phyloP scores from a whole-genome alignment of 108 stramenopile species.

The Poteriospumella lacustris region DNA sequence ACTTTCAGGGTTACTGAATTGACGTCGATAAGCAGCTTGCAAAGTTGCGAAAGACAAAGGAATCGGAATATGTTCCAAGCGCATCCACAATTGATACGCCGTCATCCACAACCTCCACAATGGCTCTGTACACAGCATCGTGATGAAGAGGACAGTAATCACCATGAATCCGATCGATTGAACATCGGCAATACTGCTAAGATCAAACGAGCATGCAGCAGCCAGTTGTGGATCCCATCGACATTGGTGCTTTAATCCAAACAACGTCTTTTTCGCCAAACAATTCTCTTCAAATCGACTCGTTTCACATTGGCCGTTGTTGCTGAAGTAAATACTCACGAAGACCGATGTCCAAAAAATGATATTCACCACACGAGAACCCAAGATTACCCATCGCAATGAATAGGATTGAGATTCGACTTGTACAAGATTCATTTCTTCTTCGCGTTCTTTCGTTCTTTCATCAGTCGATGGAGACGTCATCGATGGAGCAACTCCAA shows the following conservation, averaged over 20 bases:
- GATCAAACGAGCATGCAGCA: not conserved
- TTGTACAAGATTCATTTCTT: no score
- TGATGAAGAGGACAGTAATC: no score
- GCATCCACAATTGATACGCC: no score
- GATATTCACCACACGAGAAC: not conserved
- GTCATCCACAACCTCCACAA: no score
- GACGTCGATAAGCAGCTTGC: no score
- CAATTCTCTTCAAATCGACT: not conserved
- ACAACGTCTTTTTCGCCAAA: not conserved
- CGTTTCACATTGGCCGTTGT: not conserved
- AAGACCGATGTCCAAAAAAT: not conserved
- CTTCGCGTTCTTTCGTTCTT: no score
- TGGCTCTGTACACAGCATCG: no score
- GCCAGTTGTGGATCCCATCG: not conserved
- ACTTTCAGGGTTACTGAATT: no score
- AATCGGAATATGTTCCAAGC: no score
- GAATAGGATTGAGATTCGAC: not conserved
- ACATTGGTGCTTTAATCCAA: not conserved
- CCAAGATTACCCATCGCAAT: not conserved
- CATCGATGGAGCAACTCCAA: not conserved
- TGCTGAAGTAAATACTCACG: not conserved
- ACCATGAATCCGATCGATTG: no score
- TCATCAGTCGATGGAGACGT: not conserved
- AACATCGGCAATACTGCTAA: no score
- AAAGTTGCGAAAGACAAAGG: no score